These are phyloP conservation scores for Aspergillus sp. DNA, from an alignment of 2,329 filamentous ascomycete genomes.

Conservation along the genomic window DNA sequence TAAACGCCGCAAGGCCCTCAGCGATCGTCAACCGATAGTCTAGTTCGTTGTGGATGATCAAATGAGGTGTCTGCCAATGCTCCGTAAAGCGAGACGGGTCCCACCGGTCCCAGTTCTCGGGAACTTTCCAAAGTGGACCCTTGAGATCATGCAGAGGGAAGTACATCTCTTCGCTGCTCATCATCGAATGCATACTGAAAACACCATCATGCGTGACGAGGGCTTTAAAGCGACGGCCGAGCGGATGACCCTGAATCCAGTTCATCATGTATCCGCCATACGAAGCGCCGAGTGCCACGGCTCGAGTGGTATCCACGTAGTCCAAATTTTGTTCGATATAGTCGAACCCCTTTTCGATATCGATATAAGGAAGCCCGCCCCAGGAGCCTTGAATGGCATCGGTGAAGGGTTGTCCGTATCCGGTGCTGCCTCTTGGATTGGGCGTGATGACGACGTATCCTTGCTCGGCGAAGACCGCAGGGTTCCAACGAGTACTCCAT, in stretches of 20 bases:
- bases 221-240: slow-evolving; percentile 56
- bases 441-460: slow-evolving; percentile 60
- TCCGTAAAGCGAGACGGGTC: slow-evolving; percentile 55
- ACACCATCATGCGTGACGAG: slow-evolving; percentile 55
- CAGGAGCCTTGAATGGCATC: slow-evolving; percentile 52
- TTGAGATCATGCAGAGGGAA: slow-evolving; percentile 54
- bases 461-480: slow-evolving; percentile 57
- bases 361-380: slow-evolving; percentile 55
- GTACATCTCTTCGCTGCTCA: slow-evolving; percentile 53
- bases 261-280: slow-evolving; percentile 63
- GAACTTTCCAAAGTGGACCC: slow-evolving; percentile 50
- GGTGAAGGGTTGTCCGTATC: slow-evolving; percentile 56
- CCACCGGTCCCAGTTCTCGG: slow-evolving; percentile 54
- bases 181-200: slow-evolving; percentile 43
- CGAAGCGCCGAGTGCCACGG: slow-evolving; percentile 52
- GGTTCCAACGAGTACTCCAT: slow-evolving; percentile 56
- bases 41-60: slow-evolving; percentile 86
- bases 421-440: slow-evolving; percentile 58
- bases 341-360: slow-evolving; percentile 54
- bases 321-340: slow-evolving; percentile 49
- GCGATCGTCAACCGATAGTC: slow-evolving; percentile 85
- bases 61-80: slow-evolving; percentile 81
- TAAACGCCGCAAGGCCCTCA: slow-evolving; percentile 82
- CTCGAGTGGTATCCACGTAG: slow-evolving; percentile 54
- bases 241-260: slow-evolving; percentile 55